Percentiles rank a stretch among this genome's conserved stretches.
Conservation (phyloP, 2,329 filamentous ascomycete genomes). For the Cytospora mali region DNA sequence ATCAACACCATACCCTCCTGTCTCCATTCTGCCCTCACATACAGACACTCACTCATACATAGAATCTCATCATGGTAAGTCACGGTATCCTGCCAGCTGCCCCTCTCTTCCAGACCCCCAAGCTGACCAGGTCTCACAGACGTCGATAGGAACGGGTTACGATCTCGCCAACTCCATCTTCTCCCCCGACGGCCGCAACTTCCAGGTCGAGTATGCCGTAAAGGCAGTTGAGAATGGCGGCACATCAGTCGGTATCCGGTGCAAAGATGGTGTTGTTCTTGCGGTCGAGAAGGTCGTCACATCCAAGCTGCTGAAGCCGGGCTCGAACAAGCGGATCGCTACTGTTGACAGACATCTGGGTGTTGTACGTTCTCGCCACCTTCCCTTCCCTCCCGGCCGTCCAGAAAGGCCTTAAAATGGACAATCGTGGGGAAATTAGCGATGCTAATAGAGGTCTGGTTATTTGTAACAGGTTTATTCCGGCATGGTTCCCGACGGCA, state of each 20-base stretch:
- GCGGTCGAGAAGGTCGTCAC: constrained; percentile 95
- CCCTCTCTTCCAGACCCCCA: not conserved
- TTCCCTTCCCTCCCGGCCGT: not conserved
- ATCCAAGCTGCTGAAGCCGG: constrained; percentile 92
- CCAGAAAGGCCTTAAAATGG: not conserved
- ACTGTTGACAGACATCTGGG: constrained; percentile 93
- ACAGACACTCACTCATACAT: not conserved
- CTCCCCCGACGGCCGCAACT: constrained; percentile 97
- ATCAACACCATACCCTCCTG: not conserved
- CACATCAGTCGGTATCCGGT: constrained; percentile 93
- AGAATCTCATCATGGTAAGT: not conserved
- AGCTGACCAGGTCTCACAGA: constrained; percentile 55
- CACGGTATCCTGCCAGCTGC: not conserved
- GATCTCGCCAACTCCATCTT: constrained; percentile 99
- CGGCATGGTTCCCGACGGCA: constrained; percentile 90
- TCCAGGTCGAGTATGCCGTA: constrained; percentile 98
- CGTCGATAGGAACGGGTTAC: constrained; percentile 99
- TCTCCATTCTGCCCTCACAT: not conserved
- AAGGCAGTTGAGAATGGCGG: constrained; percentile 99
- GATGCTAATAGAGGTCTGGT: constrained; percentile 9
- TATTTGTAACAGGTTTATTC: constrained; percentile 72
- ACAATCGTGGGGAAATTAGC: not conserved
- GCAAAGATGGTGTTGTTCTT: constrained; percentile 95
- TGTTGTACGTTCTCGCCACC: constrained; percentile 64
- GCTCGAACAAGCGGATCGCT: constrained; percentile 95